Base-by-base conservation (phyloP, 73 alveolate species). In the Paraurostyla sp. region DNA sequence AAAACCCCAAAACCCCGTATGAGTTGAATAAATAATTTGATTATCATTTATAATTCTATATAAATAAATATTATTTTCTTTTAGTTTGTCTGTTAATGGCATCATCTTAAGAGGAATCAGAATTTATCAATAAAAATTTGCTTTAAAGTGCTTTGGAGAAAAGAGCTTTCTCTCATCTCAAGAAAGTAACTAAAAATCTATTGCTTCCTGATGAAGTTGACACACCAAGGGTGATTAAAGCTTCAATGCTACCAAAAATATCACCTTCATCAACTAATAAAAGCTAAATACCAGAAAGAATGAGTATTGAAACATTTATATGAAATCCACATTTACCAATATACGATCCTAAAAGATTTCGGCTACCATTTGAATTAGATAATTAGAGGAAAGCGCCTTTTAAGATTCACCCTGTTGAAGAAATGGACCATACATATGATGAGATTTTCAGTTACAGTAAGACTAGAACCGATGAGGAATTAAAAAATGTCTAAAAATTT, bases 151-250 rank as follows among this genome's bases (percentile, higher is more conserved):
- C 82, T 23, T 1, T 65, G 1, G 82, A 65, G 25, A 65, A 65
- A 30, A 32, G 82, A 65, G 82, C 82, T 38, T 65, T 65, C 42
- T 38, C 82, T 1, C 82, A 65, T 38, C 41, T 65, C n/a, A 65
- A 65, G 32, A 65, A 65, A 38, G 13, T 65, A 40, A 38, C 82
- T 38, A 65, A 38, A 22, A 65, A 38, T 1, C 9, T 40, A 15
- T 22, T 0, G 15, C 6, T 35, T 1, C 82, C 82, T 7, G 82
- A 65, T 6, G 82, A 65, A 23, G 22, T 59, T 1, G 76, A 54
- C 23, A 9, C 69, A 9, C 69, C 69, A 20, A 4, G 15, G 6
- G 30, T 4, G n/a, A n/a, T n/a, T n/a, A 46, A 46, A 46, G 57
- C 57, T 46, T 15, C 18, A n/a, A n/a, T n/a, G n/a, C 57, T 46